phyloP scores from a whole-genome alignment of 202 grass and related monocot species.

The Brachypodium distachyon region DNA sequence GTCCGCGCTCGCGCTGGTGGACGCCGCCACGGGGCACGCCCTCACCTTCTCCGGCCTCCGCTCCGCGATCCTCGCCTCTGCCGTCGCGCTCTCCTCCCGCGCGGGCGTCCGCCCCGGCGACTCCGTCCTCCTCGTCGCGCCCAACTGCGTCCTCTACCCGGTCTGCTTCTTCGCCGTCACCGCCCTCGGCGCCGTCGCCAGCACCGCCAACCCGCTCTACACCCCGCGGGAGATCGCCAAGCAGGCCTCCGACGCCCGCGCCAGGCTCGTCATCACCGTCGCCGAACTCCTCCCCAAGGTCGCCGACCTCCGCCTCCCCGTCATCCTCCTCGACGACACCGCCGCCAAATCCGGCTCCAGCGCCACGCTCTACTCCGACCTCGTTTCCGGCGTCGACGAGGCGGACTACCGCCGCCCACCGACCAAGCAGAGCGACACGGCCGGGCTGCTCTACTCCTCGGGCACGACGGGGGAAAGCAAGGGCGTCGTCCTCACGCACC shows the following conservation, averaged over 20 bases:
- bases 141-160: conserved; percentile 69
- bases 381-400: conserved; percentile 30
- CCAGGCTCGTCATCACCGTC: conserved; percentile 59
- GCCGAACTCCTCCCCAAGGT: conserved; percentile 45
- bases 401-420: conserved; percentile 36
- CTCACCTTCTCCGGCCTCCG: conserved; percentile 56
- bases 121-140: conserved; percentile 57
- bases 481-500: conserved; percentile 81
- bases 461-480: conserved; percentile 92
- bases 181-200: conserved; percentile 57
- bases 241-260: conserved; percentile 51
- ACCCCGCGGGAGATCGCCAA: conserved; percentile 58
- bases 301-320: conserved; percentile 37
- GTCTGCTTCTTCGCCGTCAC: conserved; percentile 70
- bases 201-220: conserved; percentile 73
- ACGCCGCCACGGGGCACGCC: conserved; percentile 34
- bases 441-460: conserved; percentile 75
- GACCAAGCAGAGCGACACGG: conserved; percentile 48
- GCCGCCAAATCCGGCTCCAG: background rate
- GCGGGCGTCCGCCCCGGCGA: conserved; percentile 48
- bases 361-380: conserved; percentile 48
- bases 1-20: conserved; percentile 53
- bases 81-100: conserved; percentile 40
- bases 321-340: conserved; percentile 46
- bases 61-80: conserved; percentile 32